Conservation (phyloP, 768 basidiomycete genomes). For the Lactarius hatsudake region DNA sequence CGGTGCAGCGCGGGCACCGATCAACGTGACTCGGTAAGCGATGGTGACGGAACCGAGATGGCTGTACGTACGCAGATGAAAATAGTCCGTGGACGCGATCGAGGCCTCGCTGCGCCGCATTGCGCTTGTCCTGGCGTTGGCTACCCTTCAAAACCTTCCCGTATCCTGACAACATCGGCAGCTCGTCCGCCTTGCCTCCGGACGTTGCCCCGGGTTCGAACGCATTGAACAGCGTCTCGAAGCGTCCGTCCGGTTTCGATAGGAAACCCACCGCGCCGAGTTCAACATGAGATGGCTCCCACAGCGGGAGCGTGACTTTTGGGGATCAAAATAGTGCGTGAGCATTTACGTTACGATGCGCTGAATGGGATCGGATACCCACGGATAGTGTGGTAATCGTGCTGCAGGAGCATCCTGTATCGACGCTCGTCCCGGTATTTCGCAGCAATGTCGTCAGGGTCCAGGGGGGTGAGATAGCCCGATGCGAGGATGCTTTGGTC, state of each 20-base stretch:
- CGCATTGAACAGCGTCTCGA: slow-evolving; percentile 71
- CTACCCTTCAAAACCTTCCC: slow-evolving; percentile 50
- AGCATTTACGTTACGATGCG: neutral
- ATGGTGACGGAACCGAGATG: neutral
- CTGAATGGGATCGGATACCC: slow-evolving; percentile 30
- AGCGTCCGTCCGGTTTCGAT: slow-evolving; percentile 61
- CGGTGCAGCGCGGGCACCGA: neutral
- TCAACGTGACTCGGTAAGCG: neutral
- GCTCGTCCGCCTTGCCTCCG: slow-evolving; percentile 41
- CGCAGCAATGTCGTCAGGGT: slow-evolving; percentile 38
- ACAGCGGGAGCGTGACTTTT: slow-evolving; percentile 50
- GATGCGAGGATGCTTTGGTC: slow-evolving; percentile 10
- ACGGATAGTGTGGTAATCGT: slow-evolving; percentile 70
- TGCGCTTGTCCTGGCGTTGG: slow-evolving; percentile 57
- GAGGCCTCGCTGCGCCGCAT: slow-evolving; percentile 53
- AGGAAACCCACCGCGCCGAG: slow-evolving; percentile 79
- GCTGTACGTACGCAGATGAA: slow-evolving; percentile 23
- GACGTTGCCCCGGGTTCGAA: slow-evolving; percentile 50
- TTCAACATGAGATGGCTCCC: slow-evolving; percentile 60
- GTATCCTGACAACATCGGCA: slow-evolving; percentile 64
- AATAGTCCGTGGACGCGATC: slow-evolving; percentile 54
- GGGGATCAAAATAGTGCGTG: neutral
- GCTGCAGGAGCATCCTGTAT: slow-evolving; percentile 64
- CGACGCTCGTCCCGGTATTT: slow-evolving; percentile 58
- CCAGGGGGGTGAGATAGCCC: slow-evolving; percentile 42